A percentile compares a stretch with the other conserved stretches of the same genome.
Conservation (phyloP, 2,329 filamentous ascomycete genomes). For the Canariomyces notabilis region DNA sequence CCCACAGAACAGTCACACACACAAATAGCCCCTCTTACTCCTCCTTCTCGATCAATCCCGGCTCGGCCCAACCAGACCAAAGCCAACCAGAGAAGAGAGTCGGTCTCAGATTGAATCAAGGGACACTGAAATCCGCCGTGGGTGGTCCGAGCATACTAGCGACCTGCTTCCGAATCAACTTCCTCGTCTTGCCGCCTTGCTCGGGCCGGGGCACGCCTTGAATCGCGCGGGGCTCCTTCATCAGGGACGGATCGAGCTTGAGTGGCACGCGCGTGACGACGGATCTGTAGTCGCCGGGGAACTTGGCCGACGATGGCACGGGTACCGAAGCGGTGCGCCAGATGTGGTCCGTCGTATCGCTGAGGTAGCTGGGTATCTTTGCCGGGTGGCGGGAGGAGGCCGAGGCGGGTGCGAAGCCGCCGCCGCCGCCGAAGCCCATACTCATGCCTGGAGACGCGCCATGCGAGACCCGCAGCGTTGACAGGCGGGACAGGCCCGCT, state of each 20-base stretch:
- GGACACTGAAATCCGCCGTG: conserved; percentile 20
- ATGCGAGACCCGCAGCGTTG: conserved; percentile 54
- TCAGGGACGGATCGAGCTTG: conserved; percentile 76
- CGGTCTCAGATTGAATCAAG: conserved; percentile 4
- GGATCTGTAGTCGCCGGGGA: conserved; percentile 57
- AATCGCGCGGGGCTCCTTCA: conserved; percentile 87
- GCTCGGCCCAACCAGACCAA: background rate
- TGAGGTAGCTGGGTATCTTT: conserved; percentile 57
- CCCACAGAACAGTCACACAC: too few species aligned
- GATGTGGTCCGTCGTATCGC: conserved; percentile 70
- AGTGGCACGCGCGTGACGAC: conserved; percentile 66
- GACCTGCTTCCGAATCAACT: conserved; percentile 53
- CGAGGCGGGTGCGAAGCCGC: conserved; percentile 30
- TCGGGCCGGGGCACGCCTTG: conserved; percentile 73
- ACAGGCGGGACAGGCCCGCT: conserved; percentile 57
- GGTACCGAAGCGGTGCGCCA: conserved; percentile 66
- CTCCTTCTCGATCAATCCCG: background rate
- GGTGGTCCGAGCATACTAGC: conserved; percentile 32
- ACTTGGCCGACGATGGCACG: conserved; percentile 55
- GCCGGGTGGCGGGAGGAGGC: conserved; percentile 19
- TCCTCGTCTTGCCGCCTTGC: conserved; percentile 44
- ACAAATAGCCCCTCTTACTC: too few species aligned
- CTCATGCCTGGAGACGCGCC: conserved; percentile 41
- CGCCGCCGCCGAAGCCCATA: conserved; percentile 20
- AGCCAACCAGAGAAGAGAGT: too few species aligned